Percentiles rank a stretch among this genome's conserved stretches.
phyloP scores from a whole-genome alignment of 495 filamentous ascomycete species.

The Daldinia concentrica region DNA sequence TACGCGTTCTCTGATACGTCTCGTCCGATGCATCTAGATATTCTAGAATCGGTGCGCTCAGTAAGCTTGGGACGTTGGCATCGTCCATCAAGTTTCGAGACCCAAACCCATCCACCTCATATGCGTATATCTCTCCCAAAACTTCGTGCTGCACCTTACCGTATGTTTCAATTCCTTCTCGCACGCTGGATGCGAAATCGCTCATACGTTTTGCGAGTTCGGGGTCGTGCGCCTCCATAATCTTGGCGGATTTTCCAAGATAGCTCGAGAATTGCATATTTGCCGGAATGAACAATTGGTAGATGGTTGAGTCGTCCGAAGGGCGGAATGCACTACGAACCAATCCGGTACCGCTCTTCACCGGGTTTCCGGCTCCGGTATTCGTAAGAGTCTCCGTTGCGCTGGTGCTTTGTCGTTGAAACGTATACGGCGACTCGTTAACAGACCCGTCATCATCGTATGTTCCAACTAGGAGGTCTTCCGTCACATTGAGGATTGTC shows the following conservation, averaged over 20 bases:
- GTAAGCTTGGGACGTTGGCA: conserved; percentile 68
- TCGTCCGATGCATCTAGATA: conserved; percentile 59
- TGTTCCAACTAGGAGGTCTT: conserved; percentile 64
- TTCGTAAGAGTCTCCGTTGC: conserved; percentile 70
- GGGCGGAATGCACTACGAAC: conserved; percentile 71
- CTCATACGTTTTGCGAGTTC: conserved; percentile 60
- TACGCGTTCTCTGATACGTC: conserved; percentile 65
- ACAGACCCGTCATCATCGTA: conserved; percentile 65
- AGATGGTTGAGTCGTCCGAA: conserved; percentile 67
- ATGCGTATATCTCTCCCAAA: conserved; percentile 67
- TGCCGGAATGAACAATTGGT: conserved; percentile 67
- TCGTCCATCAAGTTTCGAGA: conserved; percentile 73
- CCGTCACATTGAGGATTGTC: conserved; percentile 58
- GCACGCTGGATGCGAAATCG: conserved; percentile 55
- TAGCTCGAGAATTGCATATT: conserved; percentile 76
- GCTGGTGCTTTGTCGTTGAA: conserved; percentile 60
- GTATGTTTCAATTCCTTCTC: conserved; percentile 58
- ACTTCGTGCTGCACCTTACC: conserved; percentile 58
- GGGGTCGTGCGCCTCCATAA: conserved; percentile 57
- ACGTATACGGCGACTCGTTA: conserved; percentile 63
- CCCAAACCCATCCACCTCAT: conserved; percentile 68
- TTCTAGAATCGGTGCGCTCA: conserved; percentile 64
- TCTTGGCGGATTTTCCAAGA: conserved; percentile 56
- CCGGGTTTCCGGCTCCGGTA: conserved; percentile 66
- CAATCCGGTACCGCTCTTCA: conserved; percentile 65